Evolutionary conservation across 768 basidiomycete species (phyloP).

Genomic region (Mycena venus): DNA sequence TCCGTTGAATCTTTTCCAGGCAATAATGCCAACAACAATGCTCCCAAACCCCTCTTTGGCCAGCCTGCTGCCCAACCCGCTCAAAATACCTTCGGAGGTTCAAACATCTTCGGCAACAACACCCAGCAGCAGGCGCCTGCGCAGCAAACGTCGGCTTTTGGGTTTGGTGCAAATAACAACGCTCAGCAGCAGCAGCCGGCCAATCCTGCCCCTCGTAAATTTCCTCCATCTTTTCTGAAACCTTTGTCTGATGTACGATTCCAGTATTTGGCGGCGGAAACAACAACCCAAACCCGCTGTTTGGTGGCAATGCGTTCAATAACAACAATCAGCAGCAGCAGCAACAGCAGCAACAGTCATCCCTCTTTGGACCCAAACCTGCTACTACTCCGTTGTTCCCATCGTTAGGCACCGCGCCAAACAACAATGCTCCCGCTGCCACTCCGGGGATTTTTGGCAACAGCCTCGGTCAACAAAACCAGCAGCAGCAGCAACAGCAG

Average conservation of each 20-base stretch:
- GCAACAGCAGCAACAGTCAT: conserved; percentile 50
- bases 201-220: conserved; percentile 50
- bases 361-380: conserved; percentile 54
- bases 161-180: conserved; percentile 38
- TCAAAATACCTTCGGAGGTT: conserved; percentile 54
- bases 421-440: conserved; percentile 44
- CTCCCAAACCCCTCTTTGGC: conserved; percentile 66
- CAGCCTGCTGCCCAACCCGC: conserved; percentile 55
- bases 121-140: conserved; percentile 52
- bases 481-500: conserved; percentile 55
- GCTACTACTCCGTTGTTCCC: conserved; percentile 49
- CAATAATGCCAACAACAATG: conserved; percentile 38
- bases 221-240: not conserved
- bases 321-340: conserved; percentile 50
- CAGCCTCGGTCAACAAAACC: conserved; percentile 57
- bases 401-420: conserved; percentile 44
- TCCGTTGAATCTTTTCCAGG: conserved; percentile 51
- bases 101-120: conserved; percentile 47
- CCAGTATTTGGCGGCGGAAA: conserved; percentile 48
- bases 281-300: conserved; percentile 40
- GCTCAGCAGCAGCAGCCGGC: conserved; percentile 56
- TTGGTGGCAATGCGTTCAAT: conserved; percentile 52
- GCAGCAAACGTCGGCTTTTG: conserved; percentile 46
- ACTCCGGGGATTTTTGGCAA: conserved; percentile 64
- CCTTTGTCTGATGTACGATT: conserved; percentile 10